Percentiles rank a stretch among this genome's conserved stretches.
Conservation (phyloP, 108 stramenopile genomes). For the Cyclotella sp. region DNA sequence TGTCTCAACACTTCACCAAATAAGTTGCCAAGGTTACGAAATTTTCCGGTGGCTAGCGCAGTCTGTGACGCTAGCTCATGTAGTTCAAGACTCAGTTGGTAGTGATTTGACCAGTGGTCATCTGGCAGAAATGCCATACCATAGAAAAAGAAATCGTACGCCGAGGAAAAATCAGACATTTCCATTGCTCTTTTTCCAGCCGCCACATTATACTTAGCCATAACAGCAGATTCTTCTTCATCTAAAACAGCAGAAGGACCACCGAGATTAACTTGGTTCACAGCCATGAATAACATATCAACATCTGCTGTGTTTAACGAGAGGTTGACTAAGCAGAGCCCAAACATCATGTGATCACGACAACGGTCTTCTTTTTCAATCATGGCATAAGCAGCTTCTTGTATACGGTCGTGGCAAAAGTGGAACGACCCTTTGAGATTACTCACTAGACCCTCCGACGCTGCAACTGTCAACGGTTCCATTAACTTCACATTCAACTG, state of each 20-base stretch:
- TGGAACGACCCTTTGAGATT: conserved; percentile 5
- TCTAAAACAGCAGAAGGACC: conserved; percentile 16
- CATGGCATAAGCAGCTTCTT: conserved; percentile 35
- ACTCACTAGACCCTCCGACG: conserved; percentile 17
- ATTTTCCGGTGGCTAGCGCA: conserved; percentile 3
- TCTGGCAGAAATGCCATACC: conserved; percentile 32
- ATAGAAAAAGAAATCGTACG: conserved; percentile 22
- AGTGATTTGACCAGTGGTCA: conserved; percentile 36
- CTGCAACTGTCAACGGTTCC: conserved; percentile 6
- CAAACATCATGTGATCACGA: conserved; percentile 13
- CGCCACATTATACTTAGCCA: conserved; percentile 23
- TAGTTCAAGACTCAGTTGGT: conserved; percentile 22
- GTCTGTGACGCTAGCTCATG: conserved; percentile 19
- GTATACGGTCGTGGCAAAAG: conserved; percentile 29
- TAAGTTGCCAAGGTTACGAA: not conserved
- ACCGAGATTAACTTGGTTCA: conserved; percentile 28
- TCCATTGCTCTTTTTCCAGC: conserved; percentile 47
- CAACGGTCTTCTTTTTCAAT: conserved; percentile 11
- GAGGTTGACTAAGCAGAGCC: not conserved
- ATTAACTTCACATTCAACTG: not conserved
- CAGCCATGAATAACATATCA: conserved; percentile 28
- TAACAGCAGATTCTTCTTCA: not conserved
- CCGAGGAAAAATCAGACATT: conserved; percentile 30
- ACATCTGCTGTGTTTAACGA: not conserved
- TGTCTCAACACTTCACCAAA: conserved; percentile 17